Evolutionary conservation across 768 basidiomycete species (phyloP).

Genomic region (Austroboletus festivus): DNA sequence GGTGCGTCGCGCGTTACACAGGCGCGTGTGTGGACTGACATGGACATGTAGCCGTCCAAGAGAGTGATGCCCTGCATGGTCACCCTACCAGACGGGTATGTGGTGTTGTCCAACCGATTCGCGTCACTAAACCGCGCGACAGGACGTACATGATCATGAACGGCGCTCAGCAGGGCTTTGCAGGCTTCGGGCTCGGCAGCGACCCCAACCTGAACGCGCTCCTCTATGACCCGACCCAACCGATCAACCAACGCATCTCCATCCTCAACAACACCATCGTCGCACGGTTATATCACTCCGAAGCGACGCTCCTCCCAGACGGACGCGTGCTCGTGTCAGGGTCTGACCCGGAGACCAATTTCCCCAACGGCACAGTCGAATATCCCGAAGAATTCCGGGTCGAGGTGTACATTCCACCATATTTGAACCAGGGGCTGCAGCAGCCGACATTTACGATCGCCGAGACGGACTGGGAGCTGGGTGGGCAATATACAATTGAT

Average conservation of each 20-base stretch:
- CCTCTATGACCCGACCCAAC: slow-evolving; percentile 64
- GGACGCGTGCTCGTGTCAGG: slow-evolving; percentile 75
- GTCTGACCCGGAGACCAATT: slow-evolving; percentile 61
- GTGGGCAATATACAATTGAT: slow-evolving; percentile 50
- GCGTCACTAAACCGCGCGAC: too few species aligned
- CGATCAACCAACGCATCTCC: slow-evolving; percentile 60
- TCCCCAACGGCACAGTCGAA: slow-evolving; percentile 35
- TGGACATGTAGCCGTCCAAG: slow-evolving; percentile 49
- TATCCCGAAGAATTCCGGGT: slow-evolving; percentile 78
- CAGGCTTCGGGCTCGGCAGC: slow-evolving; percentile 68
- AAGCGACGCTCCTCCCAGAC: slow-evolving; percentile 70
- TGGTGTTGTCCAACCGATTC: too few species aligned
- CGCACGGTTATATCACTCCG: slow-evolving; percentile 76
- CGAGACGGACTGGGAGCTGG: slow-evolving; percentile 61
- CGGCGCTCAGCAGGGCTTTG: slow-evolving; percentile 65
- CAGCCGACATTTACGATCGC: slow-evolving; percentile 63
- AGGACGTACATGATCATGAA: slow-evolving; percentile 79
- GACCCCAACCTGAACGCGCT: slow-evolving; percentile 63
- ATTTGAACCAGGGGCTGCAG: slow-evolving; percentile 58
- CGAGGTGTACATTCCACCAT: slow-evolving; percentile 84
- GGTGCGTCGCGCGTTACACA: slow-evolving; percentile 41
- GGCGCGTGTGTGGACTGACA: background rate
- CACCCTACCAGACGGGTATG: slow-evolving; percentile 48
- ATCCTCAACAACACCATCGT: slow-evolving; percentile 67
- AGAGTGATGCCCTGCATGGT: slow-evolving; percentile 79